Evolutionary conservation across 768 basidiomycete species (phyloP).

Genomic region (Tulasnella sp.): DNA sequence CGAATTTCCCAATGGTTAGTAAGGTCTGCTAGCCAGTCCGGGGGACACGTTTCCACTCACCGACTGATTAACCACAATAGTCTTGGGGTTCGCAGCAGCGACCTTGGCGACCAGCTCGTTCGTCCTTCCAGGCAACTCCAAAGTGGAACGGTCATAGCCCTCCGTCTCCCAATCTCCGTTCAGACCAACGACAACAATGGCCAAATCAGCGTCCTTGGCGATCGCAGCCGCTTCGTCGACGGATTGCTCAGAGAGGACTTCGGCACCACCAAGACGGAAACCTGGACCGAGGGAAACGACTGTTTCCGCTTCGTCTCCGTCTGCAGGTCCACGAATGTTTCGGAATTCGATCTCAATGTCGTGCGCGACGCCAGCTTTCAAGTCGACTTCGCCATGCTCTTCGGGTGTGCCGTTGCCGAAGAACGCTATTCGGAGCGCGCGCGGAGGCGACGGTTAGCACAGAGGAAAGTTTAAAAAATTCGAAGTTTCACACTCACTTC

Average conservation of each 20-base stretch:
- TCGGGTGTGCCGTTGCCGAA: slow-evolving; percentile 57
- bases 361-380: slow-evolving; percentile 42
- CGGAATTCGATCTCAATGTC: slow-evolving; percentile 56
- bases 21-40: neutral
- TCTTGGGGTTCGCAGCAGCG: slow-evolving; percentile 48
- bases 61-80: slow-evolving; percentile 43
- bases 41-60: slow-evolving; percentile 33
- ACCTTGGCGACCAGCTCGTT: slow-evolving; percentile 51
- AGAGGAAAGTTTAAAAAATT: neutral
- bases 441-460: no score
- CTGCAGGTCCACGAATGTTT: slow-evolving; percentile 45
- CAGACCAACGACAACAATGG: slow-evolving; percentile 27
- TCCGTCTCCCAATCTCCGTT: slow-evolving; percentile 59
- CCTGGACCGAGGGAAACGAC: slow-evolving; percentile 12
- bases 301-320: slow-evolving; percentile 9
- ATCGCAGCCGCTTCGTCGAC: slow-evolving; percentile 27
- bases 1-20: neutral
- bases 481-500: slow-evolving; percentile 33
- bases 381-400: slow-evolving; percentile 46
- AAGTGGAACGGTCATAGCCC: slow-evolving; percentile 58
- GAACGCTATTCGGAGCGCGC: no score
- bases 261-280: slow-evolving; percentile 26
- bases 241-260: slow-evolving; percentile 24
- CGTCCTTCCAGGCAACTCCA: slow-evolving; percentile 51
- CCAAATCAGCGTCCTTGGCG: slow-evolving; percentile 26